Percentiles rank a stretch among this genome's conserved stretches.
phyloP scores from a whole-genome alignment of 192 early-diverging fungal genomes.

The Backusella macrospora region DNA sequence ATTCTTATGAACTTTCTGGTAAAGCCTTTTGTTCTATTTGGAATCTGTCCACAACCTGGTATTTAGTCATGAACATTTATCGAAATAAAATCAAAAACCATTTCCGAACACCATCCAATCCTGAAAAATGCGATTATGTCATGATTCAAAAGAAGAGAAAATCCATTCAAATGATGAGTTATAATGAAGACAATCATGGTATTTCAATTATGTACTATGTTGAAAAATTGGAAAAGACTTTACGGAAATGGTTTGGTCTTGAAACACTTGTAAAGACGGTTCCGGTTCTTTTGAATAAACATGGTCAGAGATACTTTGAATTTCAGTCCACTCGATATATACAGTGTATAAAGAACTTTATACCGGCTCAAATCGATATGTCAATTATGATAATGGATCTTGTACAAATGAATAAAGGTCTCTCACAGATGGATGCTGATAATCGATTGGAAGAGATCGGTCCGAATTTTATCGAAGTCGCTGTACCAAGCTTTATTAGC shows the following conservation, averaged over 20 bases:
- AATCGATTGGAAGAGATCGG: conserved; percentile 58
- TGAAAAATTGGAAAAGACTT: not conserved
- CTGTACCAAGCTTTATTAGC: conserved; percentile 51
- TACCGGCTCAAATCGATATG: conserved; percentile 53
- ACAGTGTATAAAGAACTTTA: conserved; percentile 45
- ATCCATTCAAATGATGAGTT: conserved; percentile 36
- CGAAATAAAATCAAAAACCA: conserved; percentile 47
- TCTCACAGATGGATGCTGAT: conserved; percentile 48
- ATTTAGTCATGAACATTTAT: conserved; percentile 44
- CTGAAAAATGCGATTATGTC: conserved; percentile 36
- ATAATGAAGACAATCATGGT: not conserved
- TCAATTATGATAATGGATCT: conserved; percentile 46
- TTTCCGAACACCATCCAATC: conserved; percentile 46
- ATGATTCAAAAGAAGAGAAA: conserved; percentile 43
- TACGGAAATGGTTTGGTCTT: conserved; percentile 35
- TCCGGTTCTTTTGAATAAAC: conserved; percentile 44
- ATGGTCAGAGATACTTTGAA: conserved; percentile 59
- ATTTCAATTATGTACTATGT: conserved; percentile 27
- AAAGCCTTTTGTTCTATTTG: conserved; percentile 46
- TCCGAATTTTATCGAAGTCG: conserved; percentile 67
- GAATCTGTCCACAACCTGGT: conserved; percentile 46
- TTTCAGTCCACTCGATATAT: conserved; percentile 73
- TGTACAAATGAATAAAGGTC: conserved; percentile 39
- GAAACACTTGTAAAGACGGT: conserved; percentile 41
- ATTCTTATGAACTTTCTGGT: conserved; percentile 46